phyloP scores from a whole-genome alignment of 345 rosid genomes.

The Rhodamnia argentea region DNA sequence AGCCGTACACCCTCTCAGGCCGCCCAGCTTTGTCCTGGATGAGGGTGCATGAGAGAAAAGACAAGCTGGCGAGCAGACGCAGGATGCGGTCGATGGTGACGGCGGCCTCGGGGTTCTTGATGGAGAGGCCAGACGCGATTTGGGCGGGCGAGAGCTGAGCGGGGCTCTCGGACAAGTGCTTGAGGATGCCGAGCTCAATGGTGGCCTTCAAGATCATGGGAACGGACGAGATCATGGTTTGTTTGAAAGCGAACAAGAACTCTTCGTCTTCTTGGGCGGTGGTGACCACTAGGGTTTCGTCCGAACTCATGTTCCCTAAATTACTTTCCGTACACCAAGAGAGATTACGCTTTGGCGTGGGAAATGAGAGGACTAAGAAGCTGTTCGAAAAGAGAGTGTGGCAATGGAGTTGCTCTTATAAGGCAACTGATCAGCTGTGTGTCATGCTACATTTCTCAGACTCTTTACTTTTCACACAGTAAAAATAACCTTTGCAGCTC shows the following conservation, averaged over 20 bases:
- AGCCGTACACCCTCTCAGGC: slow-evolving; percentile 13
- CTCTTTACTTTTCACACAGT: background rate
- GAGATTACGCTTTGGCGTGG: background rate
- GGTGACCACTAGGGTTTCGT: background rate
- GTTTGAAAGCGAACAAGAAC: slow-evolving; percentile 15
- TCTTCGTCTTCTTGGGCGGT: slow-evolving; percentile 4
- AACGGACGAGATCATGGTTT: slow-evolving; percentile 13
- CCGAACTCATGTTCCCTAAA: background rate
- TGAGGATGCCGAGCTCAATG: slow-evolving; percentile 30
- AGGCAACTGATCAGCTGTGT: background rate
- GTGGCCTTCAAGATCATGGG: slow-evolving; percentile 34
- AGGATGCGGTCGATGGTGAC: slow-evolving; percentile 35
- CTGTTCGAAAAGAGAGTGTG: background rate
- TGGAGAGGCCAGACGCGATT: slow-evolving; percentile 23
- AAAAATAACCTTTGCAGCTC: background rate
- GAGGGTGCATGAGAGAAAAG: slow-evolving; percentile 10
- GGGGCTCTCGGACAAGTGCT: slow-evolving; percentile 10
- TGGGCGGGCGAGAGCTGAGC: slow-evolving; percentile 24
- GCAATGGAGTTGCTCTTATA: background rate
- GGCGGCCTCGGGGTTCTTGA: slow-evolving; percentile 24
- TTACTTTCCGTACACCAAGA: background rate
- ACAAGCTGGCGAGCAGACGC: slow-evolving; percentile 30
- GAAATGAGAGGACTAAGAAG: background rate
- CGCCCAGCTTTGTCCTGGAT: background rate
- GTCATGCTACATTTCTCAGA: background rate